Evolutionary conservation across 371 early-diverging fungal genomes (phyloP).

Genomic region (Choanephora cucurbitarum): DNA sequence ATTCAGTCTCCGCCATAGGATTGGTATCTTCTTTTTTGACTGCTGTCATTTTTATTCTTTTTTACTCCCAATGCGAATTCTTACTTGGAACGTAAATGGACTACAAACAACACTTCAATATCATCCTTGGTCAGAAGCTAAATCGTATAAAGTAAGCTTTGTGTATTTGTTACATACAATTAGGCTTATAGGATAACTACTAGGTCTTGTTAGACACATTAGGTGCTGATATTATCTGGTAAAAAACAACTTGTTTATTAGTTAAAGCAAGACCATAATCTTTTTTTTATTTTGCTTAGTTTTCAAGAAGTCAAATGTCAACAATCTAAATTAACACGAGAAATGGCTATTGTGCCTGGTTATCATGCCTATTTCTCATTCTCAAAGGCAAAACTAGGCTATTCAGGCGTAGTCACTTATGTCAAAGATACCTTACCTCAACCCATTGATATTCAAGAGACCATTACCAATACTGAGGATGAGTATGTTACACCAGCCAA

Average conservation of each 20-base stretch:
- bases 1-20: too few species aligned
- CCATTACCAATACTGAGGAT: slow-evolving; percentile 56
- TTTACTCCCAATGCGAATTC: slow-evolving; percentile 47
- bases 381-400: slow-evolving; percentile 61
- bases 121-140: slow-evolving; percentile 56
- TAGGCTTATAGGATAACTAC: slow-evolving; percentile 1
- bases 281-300: slow-evolving; percentile 20
- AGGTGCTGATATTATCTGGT: slow-evolving; percentile 74
- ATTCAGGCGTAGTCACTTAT: slow-evolving; percentile 80
- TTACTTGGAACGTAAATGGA: slow-evolving; percentile 73
- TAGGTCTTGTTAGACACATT: slow-evolving; percentile 60
- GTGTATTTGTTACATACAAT: not conserved
- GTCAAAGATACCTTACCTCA: slow-evolving; percentile 46
- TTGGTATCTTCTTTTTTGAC: too few species aligned
- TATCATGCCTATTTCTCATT: slow-evolving; percentile 77
- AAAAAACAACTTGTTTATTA: too few species aligned
- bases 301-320: slow-evolving; percentile 83
- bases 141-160: slow-evolving; percentile 53
- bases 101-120: slow-evolving; percentile 60
- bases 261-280: too few species aligned
- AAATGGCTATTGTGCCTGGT: slow-evolving; percentile 70
- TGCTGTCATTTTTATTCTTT: not conserved
- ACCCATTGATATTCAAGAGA: slow-evolving; percentile 65
- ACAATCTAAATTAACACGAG: slow-evolving; percentile 56
- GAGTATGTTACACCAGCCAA: slow-evolving; percentile 42